Conservation (phyloP, 2,329 filamentous ascomycete genomes). For the Diaporthe nobilis region DNA sequence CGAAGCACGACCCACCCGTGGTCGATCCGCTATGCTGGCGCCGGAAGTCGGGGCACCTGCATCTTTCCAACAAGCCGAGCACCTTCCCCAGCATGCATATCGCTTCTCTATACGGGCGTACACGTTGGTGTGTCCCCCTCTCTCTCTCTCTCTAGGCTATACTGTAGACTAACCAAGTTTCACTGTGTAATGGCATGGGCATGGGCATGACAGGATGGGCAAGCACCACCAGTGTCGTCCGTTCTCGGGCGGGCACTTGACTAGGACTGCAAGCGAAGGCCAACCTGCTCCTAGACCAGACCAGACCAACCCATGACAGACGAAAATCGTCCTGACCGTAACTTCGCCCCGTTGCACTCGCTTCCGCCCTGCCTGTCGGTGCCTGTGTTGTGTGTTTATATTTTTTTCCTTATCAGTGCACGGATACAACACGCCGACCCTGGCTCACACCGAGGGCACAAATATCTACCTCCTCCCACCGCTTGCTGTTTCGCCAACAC, state of each 20-base stretch:
- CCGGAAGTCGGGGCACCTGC: slow-evolving; percentile 28
- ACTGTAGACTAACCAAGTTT: slow-evolving; percentile 2
- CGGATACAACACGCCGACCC: slow-evolving; percentile 1
- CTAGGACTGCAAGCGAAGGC: slow-evolving; percentile 11
- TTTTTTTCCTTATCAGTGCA: slow-evolving; percentile 19
- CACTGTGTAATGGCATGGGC: slow-evolving; percentile 11
- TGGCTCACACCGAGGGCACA: slow-evolving; percentile 20
- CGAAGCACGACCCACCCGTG: slow-evolving; percentile 19
- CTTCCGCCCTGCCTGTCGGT: slow-evolving; percentile 1
- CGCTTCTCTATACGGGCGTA: not conserved
- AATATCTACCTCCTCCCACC: slow-evolving; percentile 35
- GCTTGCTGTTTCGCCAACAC: slow-evolving; percentile 6
- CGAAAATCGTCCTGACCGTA: slow-evolving; percentile 29
- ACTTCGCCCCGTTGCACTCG: slow-evolving; percentile 33
- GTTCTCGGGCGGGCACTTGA: slow-evolving; percentile 16
- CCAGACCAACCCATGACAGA: slow-evolving; percentile 15
- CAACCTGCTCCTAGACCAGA: slow-evolving; percentile 4
- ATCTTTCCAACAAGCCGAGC: slow-evolving; percentile 1
- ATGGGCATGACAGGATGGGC: slow-evolving; percentile 8
- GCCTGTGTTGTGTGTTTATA: not conserved
- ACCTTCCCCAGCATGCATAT: not conserved
- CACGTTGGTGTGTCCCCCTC: slow-evolving; percentile 3
- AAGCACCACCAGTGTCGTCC: slow-evolving; percentile 14
- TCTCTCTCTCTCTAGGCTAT: not conserved
- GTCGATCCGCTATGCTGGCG: slow-evolving; percentile 27